phyloP scores from a whole-genome alignment of 371 early-diverging fungal genomes.

The Mucor piriformis region DNA sequence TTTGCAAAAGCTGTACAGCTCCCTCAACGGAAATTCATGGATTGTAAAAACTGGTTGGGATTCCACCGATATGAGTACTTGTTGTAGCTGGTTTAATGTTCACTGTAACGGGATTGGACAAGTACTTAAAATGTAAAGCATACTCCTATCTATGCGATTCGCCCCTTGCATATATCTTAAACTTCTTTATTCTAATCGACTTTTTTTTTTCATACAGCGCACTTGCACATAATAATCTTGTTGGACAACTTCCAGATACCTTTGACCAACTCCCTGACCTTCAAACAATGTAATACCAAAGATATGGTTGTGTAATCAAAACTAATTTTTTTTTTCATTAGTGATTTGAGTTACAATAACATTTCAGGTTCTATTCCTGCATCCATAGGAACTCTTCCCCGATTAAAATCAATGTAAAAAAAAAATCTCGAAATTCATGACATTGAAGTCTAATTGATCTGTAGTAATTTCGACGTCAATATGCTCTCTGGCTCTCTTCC shows the following conservation, averaged over 20 bases:
- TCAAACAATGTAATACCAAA: constrained; percentile 41
- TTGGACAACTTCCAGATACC: constrained; percentile 51
- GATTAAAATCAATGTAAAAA: constrained; percentile 31
- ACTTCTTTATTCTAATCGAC: constrained; percentile 2
- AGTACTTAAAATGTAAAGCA: constrained; percentile 42
- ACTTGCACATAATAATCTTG: constrained; percentile 48
- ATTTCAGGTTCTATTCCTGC: constrained; percentile 50
- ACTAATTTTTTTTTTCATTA: constrained; percentile 14
- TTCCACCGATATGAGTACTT: constrained; percentile 41
- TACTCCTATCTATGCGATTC: background rate
- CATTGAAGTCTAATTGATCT: background rate
- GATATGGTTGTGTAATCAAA: background rate
- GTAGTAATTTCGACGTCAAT: constrained; percentile 48
- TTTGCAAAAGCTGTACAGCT: constrained; percentile 35
- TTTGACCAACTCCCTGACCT: constrained; percentile 44
- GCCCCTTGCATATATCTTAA: constrained; percentile 8
- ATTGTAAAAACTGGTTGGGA: constrained; percentile 42
- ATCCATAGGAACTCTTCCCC: constrained; percentile 31
- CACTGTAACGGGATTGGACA: constrained; percentile 38
- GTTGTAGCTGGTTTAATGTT: constrained; percentile 50
- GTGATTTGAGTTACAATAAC: constrained; percentile 55
- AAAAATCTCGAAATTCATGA: background rate
- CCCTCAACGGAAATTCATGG: constrained; percentile 44
- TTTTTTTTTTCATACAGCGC: constrained; percentile 26
- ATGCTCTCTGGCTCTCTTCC: constrained; percentile 35